Evolutionary conservation across 768 basidiomycete genomes (phyloP).

Genomic region (Lyophyllum decastes): DNA sequence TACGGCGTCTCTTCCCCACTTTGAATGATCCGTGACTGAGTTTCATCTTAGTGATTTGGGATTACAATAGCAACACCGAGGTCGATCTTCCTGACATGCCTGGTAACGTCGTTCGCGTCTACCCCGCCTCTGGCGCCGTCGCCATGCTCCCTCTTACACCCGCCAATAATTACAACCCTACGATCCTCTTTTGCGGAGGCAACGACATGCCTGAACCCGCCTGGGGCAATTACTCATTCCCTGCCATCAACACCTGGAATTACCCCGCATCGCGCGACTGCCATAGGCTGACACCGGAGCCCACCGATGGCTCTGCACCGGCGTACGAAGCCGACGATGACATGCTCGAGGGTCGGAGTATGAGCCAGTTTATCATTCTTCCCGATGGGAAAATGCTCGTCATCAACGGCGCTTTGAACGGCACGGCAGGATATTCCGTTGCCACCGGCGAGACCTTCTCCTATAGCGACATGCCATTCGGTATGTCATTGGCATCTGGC

Average conservation of each 20-base stretch:
- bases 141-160: slow-evolving; percentile 92
- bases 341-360: slow-evolving; percentile 75
- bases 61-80: slow-evolving; percentile 57
- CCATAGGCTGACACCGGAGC: slow-evolving; percentile 87
- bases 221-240: slow-evolving; percentile 79
- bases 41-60: slow-evolving; percentile 43
- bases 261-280: slow-evolving; percentile 73
- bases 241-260: slow-evolving; percentile 72
- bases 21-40: slow-evolving; percentile 10
- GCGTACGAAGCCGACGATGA: slow-evolving; percentile 72
- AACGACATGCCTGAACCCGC: slow-evolving; percentile 68
- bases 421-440: slow-evolving; percentile 85
- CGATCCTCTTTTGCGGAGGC: slow-evolving; percentile 91
- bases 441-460: slow-evolving; percentile 47
- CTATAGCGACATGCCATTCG: slow-evolving; percentile 62
- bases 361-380: slow-evolving; percentile 90
- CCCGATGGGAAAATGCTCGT: slow-evolving; percentile 79
- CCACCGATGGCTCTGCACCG: slow-evolving; percentile 60
- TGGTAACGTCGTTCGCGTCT: slow-evolving; percentile 71
- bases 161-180: slow-evolving; percentile 83
- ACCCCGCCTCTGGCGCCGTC: slow-evolving; percentile 86
- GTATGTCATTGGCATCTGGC: slow-evolving; percentile 74
- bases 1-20: slow-evolving; percentile 32
- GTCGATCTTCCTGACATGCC: slow-evolving; percentile 75
- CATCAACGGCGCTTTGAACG: slow-evolving; percentile 81